These are phyloP conservation scores for Peniophora sp. DNA, from an alignment of 1,284 basidiomycete genomes.

Conservation along the genomic window DNA sequence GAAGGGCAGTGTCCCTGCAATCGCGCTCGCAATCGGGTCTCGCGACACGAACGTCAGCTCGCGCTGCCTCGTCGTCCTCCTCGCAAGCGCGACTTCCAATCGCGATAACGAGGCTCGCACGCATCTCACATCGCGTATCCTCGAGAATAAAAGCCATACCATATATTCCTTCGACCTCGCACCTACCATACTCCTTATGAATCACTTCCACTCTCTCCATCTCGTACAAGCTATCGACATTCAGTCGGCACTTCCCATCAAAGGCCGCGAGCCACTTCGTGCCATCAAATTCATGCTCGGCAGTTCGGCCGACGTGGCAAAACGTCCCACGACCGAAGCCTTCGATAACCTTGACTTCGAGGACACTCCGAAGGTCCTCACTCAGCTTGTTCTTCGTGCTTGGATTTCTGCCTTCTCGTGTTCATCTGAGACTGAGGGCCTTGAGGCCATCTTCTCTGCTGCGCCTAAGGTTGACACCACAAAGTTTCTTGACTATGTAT, in stretches of 20 bases:
- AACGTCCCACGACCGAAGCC: conserved; percentile 1
- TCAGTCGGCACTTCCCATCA: conserved; percentile 32
- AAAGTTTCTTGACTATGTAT: conserved; percentile 8
- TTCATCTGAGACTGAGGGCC: conserved; percentile 32
- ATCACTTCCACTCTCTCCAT: conserved; percentile 28
- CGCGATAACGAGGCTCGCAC: conserved; percentile 13
- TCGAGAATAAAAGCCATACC: conserved; percentile 16
- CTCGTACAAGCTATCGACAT: conserved; percentile 46
- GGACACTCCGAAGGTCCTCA: conserved; percentile 2
- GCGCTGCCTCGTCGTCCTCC: conserved; percentile 14
- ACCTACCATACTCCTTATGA: conserved; percentile 31
- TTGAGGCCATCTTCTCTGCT: conserved; percentile 14
- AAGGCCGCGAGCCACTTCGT: conserved; percentile 1
- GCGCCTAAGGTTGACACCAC: conserved; percentile 9
- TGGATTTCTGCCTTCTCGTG: conserved; percentile 36
- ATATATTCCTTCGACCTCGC: conserved; percentile 38
- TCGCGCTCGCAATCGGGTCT: conserved; percentile 14
- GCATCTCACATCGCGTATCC: conserved; percentile 16
- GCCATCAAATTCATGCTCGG: conserved; percentile 5
- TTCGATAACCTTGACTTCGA: conserved; percentile 7
- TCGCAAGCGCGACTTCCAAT: conserved; percentile 7
- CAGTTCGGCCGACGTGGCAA: conserved; percentile 3
- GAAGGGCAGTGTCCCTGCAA: conserved; percentile 16
- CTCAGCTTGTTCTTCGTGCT: conserved; percentile 36
- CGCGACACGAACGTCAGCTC: conserved; percentile 7